These are phyloP conservation scores for Boletus pseudopeckii DNA, from an alignment of 768 basidiomycete genomes.

Conservation along the genomic window DNA sequence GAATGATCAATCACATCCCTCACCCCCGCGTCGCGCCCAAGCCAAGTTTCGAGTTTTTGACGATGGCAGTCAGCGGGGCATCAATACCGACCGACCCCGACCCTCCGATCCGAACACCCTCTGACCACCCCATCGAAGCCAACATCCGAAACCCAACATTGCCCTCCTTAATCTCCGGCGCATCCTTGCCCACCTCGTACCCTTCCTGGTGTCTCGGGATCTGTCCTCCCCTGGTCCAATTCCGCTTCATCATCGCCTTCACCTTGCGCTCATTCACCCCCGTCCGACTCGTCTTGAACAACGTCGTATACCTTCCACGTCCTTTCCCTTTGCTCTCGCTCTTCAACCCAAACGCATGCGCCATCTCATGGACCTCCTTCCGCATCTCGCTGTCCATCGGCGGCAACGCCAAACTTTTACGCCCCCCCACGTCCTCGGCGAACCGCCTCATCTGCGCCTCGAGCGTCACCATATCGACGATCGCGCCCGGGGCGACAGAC, in stretches of 20 bases:
- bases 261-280: constrained; percentile 66
- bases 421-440: constrained; percentile 50
- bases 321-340: constrained; percentile 75
- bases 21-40: constrained; percentile 55
- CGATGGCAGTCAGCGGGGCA: constrained; percentile 74
- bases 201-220: constrained; percentile 69
- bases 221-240: constrained; percentile 11
- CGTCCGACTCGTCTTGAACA: constrained; percentile 64
- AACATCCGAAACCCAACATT: constrained; percentile 90
- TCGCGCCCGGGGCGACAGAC: constrained; percentile 40
- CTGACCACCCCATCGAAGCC: constrained; percentile 87
- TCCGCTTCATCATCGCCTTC: constrained; percentile 37
- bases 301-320: constrained; percentile 66
- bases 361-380: constrained; percentile 75
- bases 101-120: constrained; percentile 75
- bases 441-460: constrained; percentile 71
- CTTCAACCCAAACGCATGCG: constrained; percentile 72
- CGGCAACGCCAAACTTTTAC: constrained; percentile 61
- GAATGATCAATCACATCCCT: neutral
- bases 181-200: constrained; percentile 85
- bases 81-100: constrained; percentile 56
- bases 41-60: constrained; percentile 84
- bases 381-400: constrained; percentile 74
- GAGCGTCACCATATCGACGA: constrained; percentile 65
- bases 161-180: constrained; percentile 72